Evolutionary conservation across 306 rosid genomes (phyloP).

Genomic region (Lathyrus aphaca): DNA sequence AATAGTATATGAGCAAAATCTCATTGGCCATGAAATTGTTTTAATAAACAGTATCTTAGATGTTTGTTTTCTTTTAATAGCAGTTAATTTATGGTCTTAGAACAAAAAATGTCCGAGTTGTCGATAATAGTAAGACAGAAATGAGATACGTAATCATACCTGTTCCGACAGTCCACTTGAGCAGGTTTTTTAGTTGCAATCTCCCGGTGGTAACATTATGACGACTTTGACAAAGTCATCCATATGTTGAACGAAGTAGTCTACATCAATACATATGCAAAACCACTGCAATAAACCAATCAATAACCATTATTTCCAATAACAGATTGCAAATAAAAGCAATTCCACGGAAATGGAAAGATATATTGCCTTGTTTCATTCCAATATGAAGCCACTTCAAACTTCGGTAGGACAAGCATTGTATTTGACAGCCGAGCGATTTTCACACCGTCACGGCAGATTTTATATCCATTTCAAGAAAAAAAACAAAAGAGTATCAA

Average conservation of each 20-base stretch:
- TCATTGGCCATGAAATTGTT: not conserved
- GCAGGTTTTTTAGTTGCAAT: slow-evolving; percentile 70
- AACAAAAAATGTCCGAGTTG: not conserved
- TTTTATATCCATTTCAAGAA: slow-evolving; percentile 32
- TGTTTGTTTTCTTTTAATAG: not conserved
- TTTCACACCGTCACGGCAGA: slow-evolving; percentile 74
- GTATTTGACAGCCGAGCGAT: slow-evolving; percentile 79
- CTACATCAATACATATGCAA: slow-evolving; percentile 62
- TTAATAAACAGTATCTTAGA: slow-evolving; percentile 15
- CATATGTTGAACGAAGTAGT: slow-evolving; percentile 73
- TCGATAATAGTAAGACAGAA: slow-evolving; percentile 3
- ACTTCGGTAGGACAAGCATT: slow-evolving; percentile 85
- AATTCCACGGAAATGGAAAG: slow-evolving; percentile 12
- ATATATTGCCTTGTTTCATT: slow-evolving; percentile 77
- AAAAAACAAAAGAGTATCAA: slow-evolving; percentile 24
- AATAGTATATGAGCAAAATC: too few relatives aligned
- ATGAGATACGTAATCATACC: slow-evolving; percentile 49
- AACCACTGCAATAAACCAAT: slow-evolving; percentile 62
- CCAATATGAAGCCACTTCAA: slow-evolving; percentile 94
- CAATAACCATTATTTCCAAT: slow-evolving; percentile 8
- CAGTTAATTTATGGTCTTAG: not conserved
- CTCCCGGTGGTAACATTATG: slow-evolving; percentile 67
- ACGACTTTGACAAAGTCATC: slow-evolving; percentile 74
- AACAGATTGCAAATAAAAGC: not conserved
- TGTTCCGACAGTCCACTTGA: slow-evolving; percentile 83